phyloP scores from a whole-genome alignment of 2,329 filamentous ascomycete species.

The Stachybotrys chartarum region DNA sequence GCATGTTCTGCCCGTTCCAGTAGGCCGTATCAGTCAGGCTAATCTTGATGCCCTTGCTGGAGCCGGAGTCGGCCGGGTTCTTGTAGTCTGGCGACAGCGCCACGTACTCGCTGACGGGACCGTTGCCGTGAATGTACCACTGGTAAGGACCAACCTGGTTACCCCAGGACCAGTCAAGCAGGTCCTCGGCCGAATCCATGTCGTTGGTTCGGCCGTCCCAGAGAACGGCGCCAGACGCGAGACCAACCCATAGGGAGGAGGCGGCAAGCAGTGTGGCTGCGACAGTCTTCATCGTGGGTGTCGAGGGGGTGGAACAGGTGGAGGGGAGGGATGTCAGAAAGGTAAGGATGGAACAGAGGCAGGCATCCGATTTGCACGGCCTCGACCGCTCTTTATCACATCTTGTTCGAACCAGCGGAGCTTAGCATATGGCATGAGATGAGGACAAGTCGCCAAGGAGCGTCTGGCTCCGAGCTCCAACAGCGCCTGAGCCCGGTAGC shows the following conservation, averaged over 20 bases:
- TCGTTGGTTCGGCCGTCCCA: slow-evolving; percentile 65
- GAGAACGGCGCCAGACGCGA: slow-evolving; percentile 25
- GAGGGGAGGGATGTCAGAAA: background rate
- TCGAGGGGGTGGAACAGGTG: background rate
- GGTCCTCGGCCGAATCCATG: slow-evolving; percentile 42
- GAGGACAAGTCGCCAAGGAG: background rate
- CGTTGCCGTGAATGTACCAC: slow-evolving; percentile 45
- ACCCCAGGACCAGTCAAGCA: slow-evolving; percentile 58
- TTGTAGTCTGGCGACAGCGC: slow-evolving; percentile 53
- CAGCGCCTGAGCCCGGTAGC: background rate
- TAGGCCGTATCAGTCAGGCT: slow-evolving; percentile 56
- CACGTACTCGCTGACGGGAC: slow-evolving; percentile 50
- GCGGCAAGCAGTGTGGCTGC: background rate
- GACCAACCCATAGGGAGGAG: background rate
- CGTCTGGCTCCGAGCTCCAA: background rate
- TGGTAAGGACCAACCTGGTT: slow-evolving; percentile 65
- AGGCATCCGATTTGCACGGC: background rate
- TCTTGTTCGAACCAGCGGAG: background rate
- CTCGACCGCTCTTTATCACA: background rate
- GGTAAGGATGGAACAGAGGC: background rate
- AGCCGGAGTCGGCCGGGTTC: slow-evolving; percentile 56
- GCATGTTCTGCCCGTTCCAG: slow-evolving; percentile 68
- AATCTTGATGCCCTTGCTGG: slow-evolving; percentile 60
- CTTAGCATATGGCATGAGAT: background rate
- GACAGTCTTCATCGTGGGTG: background rate